phyloP scores from a whole-genome alignment of 768 basidiomycete genomes.

The Mycena capillaripes region DNA sequence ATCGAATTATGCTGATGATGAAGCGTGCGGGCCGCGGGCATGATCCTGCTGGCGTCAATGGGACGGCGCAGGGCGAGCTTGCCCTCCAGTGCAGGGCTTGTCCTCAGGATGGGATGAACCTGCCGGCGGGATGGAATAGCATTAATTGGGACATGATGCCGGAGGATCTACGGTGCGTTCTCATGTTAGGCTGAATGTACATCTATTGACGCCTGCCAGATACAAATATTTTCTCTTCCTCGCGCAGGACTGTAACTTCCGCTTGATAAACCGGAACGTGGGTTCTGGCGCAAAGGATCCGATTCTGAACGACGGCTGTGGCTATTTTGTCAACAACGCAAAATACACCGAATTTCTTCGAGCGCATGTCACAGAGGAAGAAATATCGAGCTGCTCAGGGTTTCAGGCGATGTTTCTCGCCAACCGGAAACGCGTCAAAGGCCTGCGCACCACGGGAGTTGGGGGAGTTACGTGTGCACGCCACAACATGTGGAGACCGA shows the following conservation, averaged over 20 bases:
- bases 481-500: slow-evolving; percentile 25
- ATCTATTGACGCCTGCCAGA: background rate
- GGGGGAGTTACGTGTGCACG: slow-evolving; percentile 26
- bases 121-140: background rate
- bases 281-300: background rate
- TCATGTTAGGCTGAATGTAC: background rate
- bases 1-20: background rate
- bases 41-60: background rate
- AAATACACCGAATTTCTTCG: background rate
- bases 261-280: background rate
- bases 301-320: background rate
- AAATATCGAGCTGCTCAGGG: slow-evolving; percentile 15
- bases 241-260: background rate
- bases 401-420: slow-evolving; percentile 21
- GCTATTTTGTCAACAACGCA: background rate
- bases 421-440: slow-evolving; percentile 10
- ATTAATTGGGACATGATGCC: background rate
- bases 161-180: background rate
- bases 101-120: background rate
- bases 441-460: slow-evolving; percentile 21
- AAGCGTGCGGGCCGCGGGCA: background rate
- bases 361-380: background rate
- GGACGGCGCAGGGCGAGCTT: background rate
- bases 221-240: background rate
- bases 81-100: background rate